A percentile compares a stretch with the other conserved stretches of the same genome.
phyloP scores from a whole-genome alignment of 441 rosid genomes.

The Adansonia grandidieri region DNA sequence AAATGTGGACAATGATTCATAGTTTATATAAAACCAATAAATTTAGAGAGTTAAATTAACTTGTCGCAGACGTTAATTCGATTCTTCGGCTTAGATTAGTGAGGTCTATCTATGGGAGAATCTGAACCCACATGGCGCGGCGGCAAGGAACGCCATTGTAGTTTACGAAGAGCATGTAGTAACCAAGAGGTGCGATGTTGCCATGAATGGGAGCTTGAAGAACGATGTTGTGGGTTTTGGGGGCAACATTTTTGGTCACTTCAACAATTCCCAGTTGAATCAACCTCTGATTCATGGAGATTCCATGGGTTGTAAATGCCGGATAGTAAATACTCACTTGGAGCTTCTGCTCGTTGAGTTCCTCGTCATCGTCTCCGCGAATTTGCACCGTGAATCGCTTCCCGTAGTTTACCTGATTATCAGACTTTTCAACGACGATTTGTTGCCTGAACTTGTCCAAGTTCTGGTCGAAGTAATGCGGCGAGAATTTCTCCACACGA shows the following conservation, averaged over 20 bases:
- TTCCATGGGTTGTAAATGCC: conserved; percentile 61
- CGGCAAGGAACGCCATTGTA: conserved; percentile 52
- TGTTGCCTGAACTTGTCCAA: conserved; percentile 31
- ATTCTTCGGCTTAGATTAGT: background rate
- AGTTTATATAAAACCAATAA: background rate
- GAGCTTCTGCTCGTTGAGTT: background rate
- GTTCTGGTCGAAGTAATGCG: conserved; percentile 53
- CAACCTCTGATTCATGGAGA: conserved; percentile 59
- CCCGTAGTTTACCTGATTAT: conserved; percentile 28
- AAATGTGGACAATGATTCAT: background rate
- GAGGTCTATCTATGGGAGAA: conserved; percentile 10
- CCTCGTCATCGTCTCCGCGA: background rate
- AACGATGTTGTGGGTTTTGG: conserved; percentile 4
- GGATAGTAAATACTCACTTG: conserved; percentile 54
- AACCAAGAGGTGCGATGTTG: conserved; percentile 58
- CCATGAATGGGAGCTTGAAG: conserved; percentile 39
- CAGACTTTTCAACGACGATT: conserved; percentile 22
- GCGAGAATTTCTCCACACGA: conserved; percentile 68
- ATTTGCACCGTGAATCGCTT: conserved; percentile 32
- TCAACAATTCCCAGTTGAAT: conserved; percentile 34
- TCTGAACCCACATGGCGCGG: conserved; percentile 50
- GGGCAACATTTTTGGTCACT: background rate
- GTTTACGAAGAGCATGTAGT: conserved; percentile 51
- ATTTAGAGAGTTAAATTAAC: background rate
- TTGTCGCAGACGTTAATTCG: background rate